Base-by-base conservation (phyloP, 1,284 basidiomycete genomes). In the Cutaneotrichosporon mucoides region DNA sequence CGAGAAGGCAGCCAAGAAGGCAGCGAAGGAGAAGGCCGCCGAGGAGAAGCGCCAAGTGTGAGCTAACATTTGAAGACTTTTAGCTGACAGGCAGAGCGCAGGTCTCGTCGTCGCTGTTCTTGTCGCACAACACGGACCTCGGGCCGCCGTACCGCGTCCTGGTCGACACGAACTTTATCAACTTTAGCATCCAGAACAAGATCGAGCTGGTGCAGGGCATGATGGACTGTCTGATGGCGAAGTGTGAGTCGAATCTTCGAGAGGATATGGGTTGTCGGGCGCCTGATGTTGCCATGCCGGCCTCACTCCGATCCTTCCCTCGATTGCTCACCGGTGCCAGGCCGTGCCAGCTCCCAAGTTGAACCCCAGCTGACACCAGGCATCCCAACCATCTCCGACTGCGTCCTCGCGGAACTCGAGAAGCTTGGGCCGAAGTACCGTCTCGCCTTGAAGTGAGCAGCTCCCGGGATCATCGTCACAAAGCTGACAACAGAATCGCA, bases 211-310 rank as follows among this genome's bases (percentile, higher is more conserved):
- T 98, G 16, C 88, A 90, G 71, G 93, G 92, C 12, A 98, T 99
- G 96, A 98, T 99, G 94, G 96, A 99, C 76, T 97, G 94, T 70
- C 81, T 99, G 11, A 98, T 92, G 79, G 96, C 96, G n/a, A 98
- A 99, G 81, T 95, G 94, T 95, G 70, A 65, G 89, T 80, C 16
- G 33, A 6, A 43, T 34, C 35, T 54, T 33, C 24, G 24, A 24
- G 24, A 24, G 24, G 24, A 24, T 24, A 24, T 24, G 24, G 24
- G 24, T 24, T 24, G 24, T 24, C 24, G 24, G 24, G 24, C 24
- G 24, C 24, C 24, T 24, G 24, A 24, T 24, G 24, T 24, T 24
- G 24, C 24, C 24, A 24, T 24, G 24, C 24, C 24, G 24, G 24
- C 24, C 24, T 24, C 24, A 24, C 24, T 24, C 24, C 24, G 24